Evolutionary conservation across 2,329 filamentous ascomycete genomes (phyloP).

Genomic region (Aureobasidium sp.): DNA sequence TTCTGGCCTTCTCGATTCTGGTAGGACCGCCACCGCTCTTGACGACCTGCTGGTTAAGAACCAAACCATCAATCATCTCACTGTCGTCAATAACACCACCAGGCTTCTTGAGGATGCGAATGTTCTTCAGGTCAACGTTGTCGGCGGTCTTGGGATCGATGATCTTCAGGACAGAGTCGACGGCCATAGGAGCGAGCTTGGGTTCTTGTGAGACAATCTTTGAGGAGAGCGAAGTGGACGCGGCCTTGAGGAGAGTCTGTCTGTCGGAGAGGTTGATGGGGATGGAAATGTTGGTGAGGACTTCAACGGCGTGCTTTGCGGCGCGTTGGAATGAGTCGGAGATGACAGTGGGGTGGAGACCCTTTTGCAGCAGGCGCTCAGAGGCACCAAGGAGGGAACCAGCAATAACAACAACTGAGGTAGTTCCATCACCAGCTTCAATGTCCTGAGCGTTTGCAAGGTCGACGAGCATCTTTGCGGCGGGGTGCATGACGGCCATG

Average conservation of each 20-base stretch:
- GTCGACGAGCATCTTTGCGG: slow-evolving; percentile 98
- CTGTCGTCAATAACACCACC: slow-evolving; percentile 98
- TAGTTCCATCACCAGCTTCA: slow-evolving; percentile 96
- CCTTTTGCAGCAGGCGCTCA: slow-evolving; percentile 82
- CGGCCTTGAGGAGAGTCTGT: slow-evolving; percentile 84
- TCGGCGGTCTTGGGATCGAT: slow-evolving; percentile 94
- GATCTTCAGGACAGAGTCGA: slow-evolving; percentile 90
- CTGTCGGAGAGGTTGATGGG: slow-evolving; percentile 85
- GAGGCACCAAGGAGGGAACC: slow-evolving; percentile 90
- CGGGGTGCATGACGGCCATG: slow-evolving; percentile 99
- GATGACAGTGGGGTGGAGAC: slow-evolving; percentile 94
- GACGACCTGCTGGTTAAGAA: slow-evolving; percentile 83
- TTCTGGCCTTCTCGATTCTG: slow-evolving; percentile 94
- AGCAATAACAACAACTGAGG: slow-evolving; percentile 95
- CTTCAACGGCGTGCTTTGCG: slow-evolving; percentile 75
- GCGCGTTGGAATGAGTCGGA: slow-evolving; percentile 96
- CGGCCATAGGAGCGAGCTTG: slow-evolving; percentile 94
- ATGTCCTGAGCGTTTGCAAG: slow-evolving; percentile 96
- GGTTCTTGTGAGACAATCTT: slow-evolving; percentile 99
- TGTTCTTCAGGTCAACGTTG: slow-evolving; percentile 94
- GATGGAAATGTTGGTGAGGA: slow-evolving; percentile 91
- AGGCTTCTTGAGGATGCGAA: slow-evolving; percentile 94
- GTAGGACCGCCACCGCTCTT: slow-evolving; percentile 88
- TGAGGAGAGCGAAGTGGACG: slow-evolving; percentile 92
- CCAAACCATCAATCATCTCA: slow-evolving; percentile 90